Base-by-base conservation (phyloP, 495 filamentous ascomycete genomes). In the Lasiosphaeriaceae sp. region DNA sequence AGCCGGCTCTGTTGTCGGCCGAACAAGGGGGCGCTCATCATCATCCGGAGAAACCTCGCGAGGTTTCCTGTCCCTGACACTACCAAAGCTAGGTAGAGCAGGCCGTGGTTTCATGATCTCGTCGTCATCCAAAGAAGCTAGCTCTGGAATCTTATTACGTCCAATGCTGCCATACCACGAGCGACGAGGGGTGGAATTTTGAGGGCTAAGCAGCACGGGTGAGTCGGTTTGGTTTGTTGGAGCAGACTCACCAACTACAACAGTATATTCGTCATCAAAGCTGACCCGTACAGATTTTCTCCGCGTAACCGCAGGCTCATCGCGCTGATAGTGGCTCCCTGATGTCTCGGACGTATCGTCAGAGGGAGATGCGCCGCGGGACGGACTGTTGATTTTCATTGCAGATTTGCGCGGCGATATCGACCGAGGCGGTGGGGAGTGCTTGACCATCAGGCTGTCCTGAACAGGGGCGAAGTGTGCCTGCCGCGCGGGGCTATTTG, bases 351-450 rank as follows among this genome's bases (percentile, higher is more conserved):
- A 76, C 7, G 64, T 56, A 26, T 74, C 68, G 39, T 74, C 73
- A 22, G 74, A 71, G n/a, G 74, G 73, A 5, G 76, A 76, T 1
- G 66, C 56, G 39, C 78, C 70, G 2, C 80, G 77, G 16, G 66
- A 72, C 5, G 88, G 80, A 20, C 84, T 75, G 21, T 58, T 74
- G 44, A 83, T 77, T 61, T 96, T 96, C 62, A 96, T 61, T 0
- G 92, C 92, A 14, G 92, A 93, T 66, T 96, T 96, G 4, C 82
- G 85, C 22, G 92, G 92, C 0, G 92, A 96, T 1, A 89, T 74
- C 0, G 92, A 92, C 48, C 92, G 80, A 19, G 87, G 83, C 16
- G 88, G 89, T 22, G 92, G 92, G 48, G 86, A 77, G 66, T 96
- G 90, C 56, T 81, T 85, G 70, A 70, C 86, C 58, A 53, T 78